Evolutionary conservation across 768 basidiomycete genomes (phyloP), one percentile per base, ranked within the genome.

Genomic region (Lactarius evosmus): DNA sequence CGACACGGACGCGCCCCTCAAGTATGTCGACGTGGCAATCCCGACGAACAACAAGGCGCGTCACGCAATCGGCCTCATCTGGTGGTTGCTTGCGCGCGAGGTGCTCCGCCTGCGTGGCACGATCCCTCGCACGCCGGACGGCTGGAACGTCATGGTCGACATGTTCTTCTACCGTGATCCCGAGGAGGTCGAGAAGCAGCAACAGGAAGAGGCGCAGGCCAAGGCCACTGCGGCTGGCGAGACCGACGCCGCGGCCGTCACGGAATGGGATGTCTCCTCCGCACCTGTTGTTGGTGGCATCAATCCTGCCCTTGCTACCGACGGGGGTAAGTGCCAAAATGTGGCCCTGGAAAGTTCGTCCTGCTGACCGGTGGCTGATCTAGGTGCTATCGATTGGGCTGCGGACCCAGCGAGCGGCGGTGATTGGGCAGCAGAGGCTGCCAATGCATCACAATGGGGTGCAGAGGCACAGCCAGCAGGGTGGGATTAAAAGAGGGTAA

Each of bases 121-220:
- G 61, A 88, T 98, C 77, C 89, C 94, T 65, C 86, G 97, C 71
- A 89, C 93, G 46, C 76, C 85, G 66, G 95, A 96, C 67, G 92
- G 91, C 72, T 99, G 97, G 97, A 91, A 88, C 75, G 90, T 97
- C 77, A 97, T 98, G 93, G 94, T 95, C 69, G 95, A 96, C 78
- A 90, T 96, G 89, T 95, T 95, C 89, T 95, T 98, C 88, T 98
- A 98, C 86, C 92, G 96, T 73, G 96, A 98, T 80, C 95, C 96
- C 66, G 95, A 99, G 76, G 97, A 99, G 79, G 91, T 98, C 70
- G 95, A 98, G 86, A 93, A 91, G 79, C 96, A 98, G 79, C 92
- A 94, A 74, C 88, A 91, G 73, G 95, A 94, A 75, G 93, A 93
- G 75, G 91, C 92, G 30, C 86, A 89, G 67, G 91, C 91, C 70